Conservation (phyloP, 2,329 filamentous ascomycete genomes). For the Colletotrichum tropicale region DNA sequence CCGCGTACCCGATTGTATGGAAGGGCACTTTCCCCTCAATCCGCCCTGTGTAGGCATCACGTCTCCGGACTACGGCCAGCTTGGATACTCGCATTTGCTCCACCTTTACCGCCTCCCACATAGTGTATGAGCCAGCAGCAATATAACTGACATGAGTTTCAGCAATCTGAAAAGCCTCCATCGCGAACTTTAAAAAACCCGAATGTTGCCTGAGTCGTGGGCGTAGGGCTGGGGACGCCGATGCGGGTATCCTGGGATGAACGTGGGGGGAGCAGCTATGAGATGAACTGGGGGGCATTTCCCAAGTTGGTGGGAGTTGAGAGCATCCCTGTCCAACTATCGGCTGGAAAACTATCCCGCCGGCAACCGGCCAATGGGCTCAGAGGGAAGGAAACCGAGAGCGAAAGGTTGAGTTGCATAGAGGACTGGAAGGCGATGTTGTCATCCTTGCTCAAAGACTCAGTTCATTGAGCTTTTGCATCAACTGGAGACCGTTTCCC, state of each 20-base stretch:
- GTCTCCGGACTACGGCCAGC: not conserved
- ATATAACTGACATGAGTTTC: not conserved
- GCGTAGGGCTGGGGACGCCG: not conserved
- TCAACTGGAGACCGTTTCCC: not conserved
- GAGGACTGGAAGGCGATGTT: not conserved
- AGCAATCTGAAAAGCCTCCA: not conserved
- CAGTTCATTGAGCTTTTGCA: not conserved
- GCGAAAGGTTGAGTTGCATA: not conserved
- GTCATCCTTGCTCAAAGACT: not conserved
- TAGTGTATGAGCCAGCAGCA: not conserved
- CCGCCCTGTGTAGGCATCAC: not conserved
- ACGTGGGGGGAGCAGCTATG: not conserved
- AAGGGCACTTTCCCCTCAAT: not conserved
- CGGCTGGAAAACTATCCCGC: not conserved
- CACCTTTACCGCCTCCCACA: not conserved
- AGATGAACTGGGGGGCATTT: not conserved
- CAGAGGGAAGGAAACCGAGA: not conserved
- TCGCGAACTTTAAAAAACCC: not conserved
- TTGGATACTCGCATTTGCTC: not conserved
- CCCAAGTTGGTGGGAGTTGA: not conserved
- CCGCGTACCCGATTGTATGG: not conserved
- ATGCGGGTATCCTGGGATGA: not conserved
- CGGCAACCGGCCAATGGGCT: not conserved
- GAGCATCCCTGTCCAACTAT: not conserved
- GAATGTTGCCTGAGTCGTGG: not conserved